Evolutionary conservation across 148 eudicot species (phyloP).

Genomic region (Suaeda aralocaspica): DNA sequence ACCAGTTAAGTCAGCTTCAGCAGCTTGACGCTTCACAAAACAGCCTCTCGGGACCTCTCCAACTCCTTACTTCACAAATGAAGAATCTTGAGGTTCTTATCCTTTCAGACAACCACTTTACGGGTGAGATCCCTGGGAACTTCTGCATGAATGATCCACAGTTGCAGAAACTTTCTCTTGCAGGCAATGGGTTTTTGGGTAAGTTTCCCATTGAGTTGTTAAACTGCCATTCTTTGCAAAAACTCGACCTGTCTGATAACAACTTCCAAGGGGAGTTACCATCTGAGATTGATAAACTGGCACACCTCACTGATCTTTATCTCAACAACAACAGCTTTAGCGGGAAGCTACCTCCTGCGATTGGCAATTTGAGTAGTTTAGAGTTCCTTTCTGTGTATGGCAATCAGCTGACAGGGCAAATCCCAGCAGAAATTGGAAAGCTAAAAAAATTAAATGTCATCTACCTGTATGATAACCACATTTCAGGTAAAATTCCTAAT

Average conservation of each 20-base stretch:
- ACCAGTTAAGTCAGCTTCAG: conserved; percentile 42
- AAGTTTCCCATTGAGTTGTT: conserved; percentile 53
- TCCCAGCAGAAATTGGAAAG: conserved; percentile 68
- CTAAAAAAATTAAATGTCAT: conserved; percentile 46
- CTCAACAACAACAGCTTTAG: conserved; percentile 83
- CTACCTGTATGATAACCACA: conserved; percentile 76
- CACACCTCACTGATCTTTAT: conserved; percentile 62
- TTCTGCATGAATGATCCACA: conserved; percentile 47
- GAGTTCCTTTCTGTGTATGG: conserved; percentile 47
- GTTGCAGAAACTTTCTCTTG: conserved; percentile 43
- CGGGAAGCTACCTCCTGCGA: conserved; percentile 56
- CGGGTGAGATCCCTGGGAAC: conserved; percentile 39
- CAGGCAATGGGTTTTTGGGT: conserved; percentile 51
- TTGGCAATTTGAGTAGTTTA: conserved; percentile 70
- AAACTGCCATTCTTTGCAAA: conserved; percentile 51
- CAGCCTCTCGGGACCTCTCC: conserved; percentile 57
- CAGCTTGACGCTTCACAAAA: conserved; percentile 64
- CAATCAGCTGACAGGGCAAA: conserved; percentile 58
- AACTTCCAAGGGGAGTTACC: conserved; percentile 57
- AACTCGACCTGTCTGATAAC: conserved; percentile 68
- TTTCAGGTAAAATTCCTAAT: conserved; percentile 65
- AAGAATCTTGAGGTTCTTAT: conserved; percentile 50
- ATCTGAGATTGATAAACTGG: conserved; percentile 42
- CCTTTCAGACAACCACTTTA: conserved; percentile 49
- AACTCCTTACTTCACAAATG: conserved; percentile 33